Evolutionary conservation across 1,284 basidiomycete species (phyloP).

Genomic region (Fistulinella cinereoalba): DNA sequence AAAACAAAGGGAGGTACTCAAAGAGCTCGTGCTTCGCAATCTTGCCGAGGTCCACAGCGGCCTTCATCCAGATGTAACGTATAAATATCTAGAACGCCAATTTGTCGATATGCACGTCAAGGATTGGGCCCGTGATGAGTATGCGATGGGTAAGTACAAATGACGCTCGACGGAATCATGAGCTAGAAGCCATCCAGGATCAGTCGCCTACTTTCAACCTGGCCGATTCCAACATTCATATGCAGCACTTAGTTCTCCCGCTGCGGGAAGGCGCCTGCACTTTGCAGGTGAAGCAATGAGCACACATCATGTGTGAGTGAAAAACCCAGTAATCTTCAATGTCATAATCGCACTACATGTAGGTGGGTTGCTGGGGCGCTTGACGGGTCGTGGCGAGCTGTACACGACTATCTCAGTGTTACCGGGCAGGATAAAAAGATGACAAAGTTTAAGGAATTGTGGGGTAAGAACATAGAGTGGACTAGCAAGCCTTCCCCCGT

Average conservation of each 20-base stretch:
- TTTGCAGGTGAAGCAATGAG: conserved; percentile 22
- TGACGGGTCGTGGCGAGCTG: too few species aligned
- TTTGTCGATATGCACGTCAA: conserved; percentile 11
- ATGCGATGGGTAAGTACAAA: conserved; percentile 7
- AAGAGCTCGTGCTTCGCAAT: conserved; percentile 16
- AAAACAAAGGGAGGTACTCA: background rate
- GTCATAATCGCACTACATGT: too few species aligned
- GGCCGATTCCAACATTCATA: conserved; percentile 11
- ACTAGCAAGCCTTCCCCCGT: too few species aligned
- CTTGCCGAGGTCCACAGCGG: conserved; percentile 12
- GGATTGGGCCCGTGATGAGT: conserved; percentile 8
- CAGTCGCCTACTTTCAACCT: conserved; percentile 11
- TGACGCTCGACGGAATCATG: background rate
- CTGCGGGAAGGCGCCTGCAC: conserved; percentile 9
- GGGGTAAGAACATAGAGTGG: too few species aligned
- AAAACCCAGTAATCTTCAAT: too few species aligned
- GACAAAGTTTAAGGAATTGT: too few species aligned
- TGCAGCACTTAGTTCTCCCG: conserved; percentile 12
- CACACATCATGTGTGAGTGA: conserved; percentile 9
- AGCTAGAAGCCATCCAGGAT: conserved; percentile 3
- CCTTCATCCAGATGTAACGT: conserved; percentile 1
- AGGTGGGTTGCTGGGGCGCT: too few species aligned
- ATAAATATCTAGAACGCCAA: conserved; percentile 1
- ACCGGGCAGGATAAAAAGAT: too few species aligned
- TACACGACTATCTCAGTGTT: too few species aligned